Evolutionary conservation across 2,329 filamentous ascomycete genomes (phyloP), one percentile per base, ranked within the genome.

Genomic region (Paraphaeosphaeria sporulosa): DNA sequence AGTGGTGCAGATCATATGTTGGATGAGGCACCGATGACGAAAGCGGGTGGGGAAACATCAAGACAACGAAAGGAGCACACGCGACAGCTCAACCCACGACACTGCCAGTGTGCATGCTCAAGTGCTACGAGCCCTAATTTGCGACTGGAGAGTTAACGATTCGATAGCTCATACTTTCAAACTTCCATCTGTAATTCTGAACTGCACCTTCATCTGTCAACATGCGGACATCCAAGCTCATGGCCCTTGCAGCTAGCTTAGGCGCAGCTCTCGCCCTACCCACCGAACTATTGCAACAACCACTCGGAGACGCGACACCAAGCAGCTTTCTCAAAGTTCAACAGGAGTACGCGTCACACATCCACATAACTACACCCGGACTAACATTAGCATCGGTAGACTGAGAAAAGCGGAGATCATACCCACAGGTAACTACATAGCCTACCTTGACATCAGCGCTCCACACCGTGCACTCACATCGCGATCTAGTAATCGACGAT

Each of bases 401-500:
- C 70, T 79, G n/a, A 70, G 64, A 19, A 71, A 74, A 62, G 78
- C 78, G 23, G 75, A 79, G 57, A 79, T 80, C 36, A 79, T 79
- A 44, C 76, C 77, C 13, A 78, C 76, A 58, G 76, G 76, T 76
- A 68, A 17, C 34, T 25, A 17, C 34, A 19, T 13, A 44, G 13
- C 30, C 32, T n/a, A 13, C 30, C 30, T 32, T 15, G 9, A 23
- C 13, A n/a, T 9, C 12, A 23, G 46, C 1, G 17, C 15, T 23
- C 34, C 30, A 27, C 10, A 48, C 42, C 19, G 19, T 23, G 42
- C 19, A 19, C 64, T 67, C 40, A 68, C 48, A 40, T 17, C 13
- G 15, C 15, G 12, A 27, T 38, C 23, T 69, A 86, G 86, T 89
- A 21, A 81, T 89, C 59, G 82, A 88, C 64, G 82, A 86, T 62